Base-by-base conservation (phyloP, 208 protist genomes). In the Naegleria fowleri region DNA sequence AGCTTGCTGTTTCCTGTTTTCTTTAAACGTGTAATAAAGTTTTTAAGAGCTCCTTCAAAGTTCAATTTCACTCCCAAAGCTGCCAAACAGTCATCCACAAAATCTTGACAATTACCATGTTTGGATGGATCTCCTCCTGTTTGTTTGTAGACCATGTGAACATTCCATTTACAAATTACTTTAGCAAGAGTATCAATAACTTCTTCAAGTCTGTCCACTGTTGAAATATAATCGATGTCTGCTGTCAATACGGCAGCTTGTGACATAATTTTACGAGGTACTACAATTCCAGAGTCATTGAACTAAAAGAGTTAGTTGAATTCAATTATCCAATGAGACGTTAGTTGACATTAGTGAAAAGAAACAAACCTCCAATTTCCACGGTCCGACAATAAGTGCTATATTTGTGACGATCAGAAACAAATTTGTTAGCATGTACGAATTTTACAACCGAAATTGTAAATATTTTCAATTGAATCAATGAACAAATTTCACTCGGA, bases 21-120 rank as follows among this genome's bases (percentile, higher is more conserved):
- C 9, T 40, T 33, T 33, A 86, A 48, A 41, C 39, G 7, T 0
- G 22, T 48, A 2, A 86, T 15, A 51, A 51, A 86, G 6, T 43
- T 51, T 5, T 29, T 38, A 3, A 86, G 13, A 36, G 83, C n/a
- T 51, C 83, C 83, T 33, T 48, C 40, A 51, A 48, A 51, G 1
- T 51, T n/a, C 9, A 86, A 51, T 48, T 86, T 51, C 6, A 86
- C 22, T 40, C 33, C 83, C 11, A 86, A 86, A 13, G 7, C 39
- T 48, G 41, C 39, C 16, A 86, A 33, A 5, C 36, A 9, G 3
- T 25, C 40, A 51, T 86, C 22, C 1, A 86, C 83, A 86, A 86
- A 86, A 86, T 86, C 83, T 86, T 86, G 83, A 86, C 83, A 86
- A 51, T 86, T 86, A 33, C 83, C 83, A 41, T n/a, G 13, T 11